Percentiles rank a stretch among this genome's conserved stretches.
phyloP scores from a whole-genome alignment of 805 yeast genomes.

The Lachancea lanzarotensis region DNA sequence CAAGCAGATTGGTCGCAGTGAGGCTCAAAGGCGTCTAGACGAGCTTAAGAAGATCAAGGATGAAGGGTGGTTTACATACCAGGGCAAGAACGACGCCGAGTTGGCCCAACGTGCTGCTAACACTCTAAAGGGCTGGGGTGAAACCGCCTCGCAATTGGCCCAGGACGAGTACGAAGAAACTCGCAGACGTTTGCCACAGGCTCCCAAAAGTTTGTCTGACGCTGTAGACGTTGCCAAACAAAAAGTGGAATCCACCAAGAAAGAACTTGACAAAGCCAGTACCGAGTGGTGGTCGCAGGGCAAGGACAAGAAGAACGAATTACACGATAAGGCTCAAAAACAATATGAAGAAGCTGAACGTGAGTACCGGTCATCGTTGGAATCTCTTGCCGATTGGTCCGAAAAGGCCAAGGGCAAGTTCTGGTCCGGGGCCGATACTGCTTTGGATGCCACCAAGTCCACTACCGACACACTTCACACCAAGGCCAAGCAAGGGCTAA shows the following conservation, averaged over 20 bases:
- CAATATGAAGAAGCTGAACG: conserved; percentile 26
- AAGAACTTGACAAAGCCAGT: conserved; percentile 29
- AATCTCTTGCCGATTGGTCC: conserved; percentile 25
- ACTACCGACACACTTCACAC: conserved; percentile 23
- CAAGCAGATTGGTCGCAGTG: conserved; percentile 21
- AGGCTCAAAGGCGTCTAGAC: conserved; percentile 31
- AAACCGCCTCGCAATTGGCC: conserved; percentile 38
- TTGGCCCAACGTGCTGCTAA: conserved; percentile 33
- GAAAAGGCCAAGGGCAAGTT: conserved; percentile 25
- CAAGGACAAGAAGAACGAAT: conserved; percentile 32
- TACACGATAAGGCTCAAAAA: conserved; percentile 28
- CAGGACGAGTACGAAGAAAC: conserved; percentile 36
- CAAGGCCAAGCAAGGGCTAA: conserved; percentile 15
- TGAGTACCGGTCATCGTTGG: conserved; percentile 15
- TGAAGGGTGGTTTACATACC: conserved; percentile 31
- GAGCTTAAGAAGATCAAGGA: conserved; percentile 33
- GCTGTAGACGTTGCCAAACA: conserved; percentile 31
- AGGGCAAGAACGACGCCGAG: conserved; percentile 26
- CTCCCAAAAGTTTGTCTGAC: conserved; percentile 32
- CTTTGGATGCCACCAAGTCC: conserved; percentile 26
- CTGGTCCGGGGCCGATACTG: conserved; percentile 30
- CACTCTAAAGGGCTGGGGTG: conserved; percentile 43
- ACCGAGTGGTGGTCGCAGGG: conserved; percentile 38
- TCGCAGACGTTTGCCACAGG: conserved; percentile 31
- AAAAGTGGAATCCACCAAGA: conserved; percentile 31